These are phyloP conservation scores for Ilyonectria mors-panacis DNA, from an alignment of 2,329 filamentous ascomycete genomes.

Conservation along the genomic window DNA sequence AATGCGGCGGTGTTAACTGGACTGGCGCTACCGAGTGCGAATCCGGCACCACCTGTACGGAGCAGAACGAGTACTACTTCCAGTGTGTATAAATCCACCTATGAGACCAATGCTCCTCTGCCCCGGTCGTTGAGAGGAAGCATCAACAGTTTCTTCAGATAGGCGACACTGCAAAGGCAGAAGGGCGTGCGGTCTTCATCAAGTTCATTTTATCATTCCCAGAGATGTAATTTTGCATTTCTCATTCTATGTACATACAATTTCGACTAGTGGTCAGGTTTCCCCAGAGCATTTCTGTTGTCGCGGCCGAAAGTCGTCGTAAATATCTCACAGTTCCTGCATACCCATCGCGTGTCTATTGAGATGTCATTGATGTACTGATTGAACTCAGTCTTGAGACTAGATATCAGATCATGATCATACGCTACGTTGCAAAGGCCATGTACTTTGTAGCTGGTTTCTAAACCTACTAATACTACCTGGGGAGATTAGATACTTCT, in stretches of 20 bases:
- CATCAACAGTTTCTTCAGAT: not conserved
- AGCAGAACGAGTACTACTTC: constrained; percentile 56
- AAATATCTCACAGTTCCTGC: not conserved
- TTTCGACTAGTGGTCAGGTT: not conserved
- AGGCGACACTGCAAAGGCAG: not conserved
- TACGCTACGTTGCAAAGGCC: no score
- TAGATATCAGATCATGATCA: not conserved
- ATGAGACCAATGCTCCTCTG: not conserved
- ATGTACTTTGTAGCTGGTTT: no score
- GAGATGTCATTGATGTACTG: not conserved
- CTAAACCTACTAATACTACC: not conserved
- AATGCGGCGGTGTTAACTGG: constrained; percentile 61
- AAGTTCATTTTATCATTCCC: not conserved
- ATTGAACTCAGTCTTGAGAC: not conserved
- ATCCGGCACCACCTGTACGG: constrained; percentile 56
- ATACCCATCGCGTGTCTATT: not conserved
- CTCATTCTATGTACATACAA: constrained; percentile 24
- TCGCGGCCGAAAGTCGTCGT: not conserved
- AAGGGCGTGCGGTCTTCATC: not conserved
- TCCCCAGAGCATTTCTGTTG: not conserved
- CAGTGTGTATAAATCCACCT: constrained; percentile 50
- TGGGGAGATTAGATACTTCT: constrained; percentile 23
- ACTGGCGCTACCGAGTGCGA: constrained; percentile 59
- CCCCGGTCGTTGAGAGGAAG: not conserved
- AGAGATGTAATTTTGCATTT: not conserved